Evolutionary conservation across 2,329 filamentous ascomycete genomes (phyloP).

Genomic region (Periglandula ipomoeae): DNA sequence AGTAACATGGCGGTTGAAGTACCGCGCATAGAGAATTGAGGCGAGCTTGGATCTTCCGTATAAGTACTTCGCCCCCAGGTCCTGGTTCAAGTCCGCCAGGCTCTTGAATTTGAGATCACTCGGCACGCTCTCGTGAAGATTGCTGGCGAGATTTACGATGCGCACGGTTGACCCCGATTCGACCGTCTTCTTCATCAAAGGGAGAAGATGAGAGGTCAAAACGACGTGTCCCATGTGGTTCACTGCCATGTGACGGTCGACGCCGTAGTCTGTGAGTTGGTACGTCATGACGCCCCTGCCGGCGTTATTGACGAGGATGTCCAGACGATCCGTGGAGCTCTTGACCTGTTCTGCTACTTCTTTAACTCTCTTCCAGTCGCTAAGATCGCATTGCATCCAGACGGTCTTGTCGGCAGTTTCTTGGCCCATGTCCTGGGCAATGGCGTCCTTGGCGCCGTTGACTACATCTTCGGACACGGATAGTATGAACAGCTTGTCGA

Average conservation of each 20-base stretch:
- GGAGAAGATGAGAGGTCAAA: neutral
- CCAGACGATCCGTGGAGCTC: neutral
- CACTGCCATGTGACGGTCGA: constrained; percentile 2
- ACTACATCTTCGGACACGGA: neutral
- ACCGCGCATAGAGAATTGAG: neutral
- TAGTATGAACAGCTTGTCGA: neutral
- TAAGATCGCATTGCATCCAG: neutral
- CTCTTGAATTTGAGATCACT: neutral
- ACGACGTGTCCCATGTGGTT: constrained; percentile 1
- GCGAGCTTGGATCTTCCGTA: constrained; percentile 1
- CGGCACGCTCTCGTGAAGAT: constrained; percentile 1
- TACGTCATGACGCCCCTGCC: neutral
- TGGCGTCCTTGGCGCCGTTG: neutral
- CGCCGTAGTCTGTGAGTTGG: neutral
- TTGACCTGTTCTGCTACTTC: neutral
- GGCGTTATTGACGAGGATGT: constrained; percentile 1
- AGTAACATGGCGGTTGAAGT: neutral
- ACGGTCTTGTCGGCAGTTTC: neutral
- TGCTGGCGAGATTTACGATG: neutral
- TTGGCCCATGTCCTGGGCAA: neutral
- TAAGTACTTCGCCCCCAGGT: neutral
- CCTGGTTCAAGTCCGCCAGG: neutral
- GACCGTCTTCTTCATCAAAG: constrained; percentile 1
- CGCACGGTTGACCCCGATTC: neutral
- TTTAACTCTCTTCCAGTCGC: neutral